Evolutionary conservation across 371 early-diverging fungal species (phyloP).

Genomic region (Mucor irregularis): DNA sequence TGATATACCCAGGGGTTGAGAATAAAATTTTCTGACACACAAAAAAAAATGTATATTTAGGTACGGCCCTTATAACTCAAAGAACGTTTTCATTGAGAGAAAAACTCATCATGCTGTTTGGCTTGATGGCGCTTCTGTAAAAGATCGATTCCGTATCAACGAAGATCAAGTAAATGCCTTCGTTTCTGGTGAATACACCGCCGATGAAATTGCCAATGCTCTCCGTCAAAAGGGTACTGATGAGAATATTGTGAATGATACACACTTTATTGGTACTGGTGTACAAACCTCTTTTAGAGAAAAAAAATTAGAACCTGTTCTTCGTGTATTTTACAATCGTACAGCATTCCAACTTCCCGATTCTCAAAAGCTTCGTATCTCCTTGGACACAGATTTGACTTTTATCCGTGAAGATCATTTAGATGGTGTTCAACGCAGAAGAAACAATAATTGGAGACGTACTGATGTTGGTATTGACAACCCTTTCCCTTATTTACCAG

Average conservation of each 20-base stretch:
- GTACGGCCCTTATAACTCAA: constrained; percentile 58
- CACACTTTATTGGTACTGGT: constrained; percentile 69
- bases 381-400: constrained; percentile 93
- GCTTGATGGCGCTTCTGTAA: constrained; percentile 89
- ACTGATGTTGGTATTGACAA: constrained; percentile 84
- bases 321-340: constrained; percentile 93
- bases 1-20: not conserved
- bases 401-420: constrained; percentile 87
- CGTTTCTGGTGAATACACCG: constrained; percentile 79
- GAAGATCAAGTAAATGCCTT: constrained; percentile 42
- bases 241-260: constrained; percentile 67
- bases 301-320: constrained; percentile 74
- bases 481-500: constrained; percentile 87
- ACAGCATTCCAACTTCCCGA: constrained; percentile 98
- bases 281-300: constrained; percentile 72
- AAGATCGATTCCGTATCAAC: constrained; percentile 53
- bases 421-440: constrained; percentile 52
- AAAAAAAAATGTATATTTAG: constrained; percentile 18
- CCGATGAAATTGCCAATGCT: constrained; percentile 82
- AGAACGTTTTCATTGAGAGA: constrained; percentile 86
- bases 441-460: constrained; percentile 86
- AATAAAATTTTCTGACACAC: constrained; percentile 15
- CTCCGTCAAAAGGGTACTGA: constrained; percentile 70
- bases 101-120: constrained; percentile 90
- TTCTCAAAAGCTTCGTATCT: constrained; percentile 90